Evolutionary conservation across 768 basidiomycete genomes (phyloP), one percentile per base, ranked within the genome.

Genomic region (Calocybe indica): DNA sequence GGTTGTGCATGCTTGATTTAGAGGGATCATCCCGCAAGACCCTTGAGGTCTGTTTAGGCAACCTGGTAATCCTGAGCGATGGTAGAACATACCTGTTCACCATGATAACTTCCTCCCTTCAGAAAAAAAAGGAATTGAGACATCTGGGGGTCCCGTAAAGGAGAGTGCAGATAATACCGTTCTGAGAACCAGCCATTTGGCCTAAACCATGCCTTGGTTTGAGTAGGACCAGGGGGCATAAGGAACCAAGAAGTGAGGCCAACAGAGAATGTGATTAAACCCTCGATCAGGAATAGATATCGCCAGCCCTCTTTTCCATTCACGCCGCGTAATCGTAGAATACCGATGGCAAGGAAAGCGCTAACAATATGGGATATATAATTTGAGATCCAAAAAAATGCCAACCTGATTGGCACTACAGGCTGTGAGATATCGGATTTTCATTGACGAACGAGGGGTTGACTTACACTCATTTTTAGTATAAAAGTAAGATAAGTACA

Each of bases 1-100:
- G 74, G 53, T 87, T 85, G 63, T 85, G 82, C 83, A 85, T 83
- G 53, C 76, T 72, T 9, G 76, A 79, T 57, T 83, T 84, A 5
- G 78, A 66, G 5, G 83, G 82, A 54, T 86, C 82, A 56, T 83
- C 82, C 10, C 82, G 74, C 5, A 84, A 62, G 5, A 85, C 75
- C 34, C 77, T 59, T 39, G 13, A 6, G 29, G 5, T 5, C 14
- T 37, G 1, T 36, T 35, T 45, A 12, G 41, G 43, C 12, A 12
- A 7, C 7, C 2, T 22, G 9, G 12, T 37, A 33, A 34, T 11
- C 12, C 9, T 7, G 22, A 22, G 30, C 14, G 13, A 7, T 7
- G 14, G 38, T 12, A 30, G 8, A 10, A 50, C 49, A 43, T 41
- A 68, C 67, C 75, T 65, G 55, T 82, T 83, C 34, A 84, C 81